A percentile compares a stretch with the other conserved stretches of the same genome.
Evolutionary conservation across 2,329 filamentous ascomycete species (phyloP).

Genomic region (Aspergillus jensenii): DNA sequence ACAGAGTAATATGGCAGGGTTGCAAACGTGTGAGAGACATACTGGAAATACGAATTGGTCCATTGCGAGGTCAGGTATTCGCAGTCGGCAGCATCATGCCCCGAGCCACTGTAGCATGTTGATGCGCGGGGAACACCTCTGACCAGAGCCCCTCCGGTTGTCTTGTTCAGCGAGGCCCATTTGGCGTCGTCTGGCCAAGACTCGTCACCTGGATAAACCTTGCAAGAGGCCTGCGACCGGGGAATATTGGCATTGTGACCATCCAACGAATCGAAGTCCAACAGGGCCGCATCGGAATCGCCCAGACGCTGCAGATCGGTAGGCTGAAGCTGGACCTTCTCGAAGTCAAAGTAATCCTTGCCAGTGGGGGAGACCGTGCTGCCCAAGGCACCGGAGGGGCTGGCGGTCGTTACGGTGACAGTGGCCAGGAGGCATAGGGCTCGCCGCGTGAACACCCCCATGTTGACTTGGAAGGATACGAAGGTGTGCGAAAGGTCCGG

Average conservation of each 20-base stretch:
- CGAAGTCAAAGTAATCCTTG: conserved; percentile 5
- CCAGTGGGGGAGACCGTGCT: background rate
- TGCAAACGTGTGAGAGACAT: background rate
- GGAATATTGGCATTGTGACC: background rate
- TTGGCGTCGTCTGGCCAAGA: conserved; percentile 24
- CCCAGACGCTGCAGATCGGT: conserved; percentile 17
- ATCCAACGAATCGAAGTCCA: conserved; percentile 20
- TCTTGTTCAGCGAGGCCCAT: conserved; percentile 26
- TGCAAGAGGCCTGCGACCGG: too few relatives aligned
- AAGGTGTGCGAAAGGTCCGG: too few relatives aligned
- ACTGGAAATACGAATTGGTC: conserved; percentile 29
- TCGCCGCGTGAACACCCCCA: too few relatives aligned
- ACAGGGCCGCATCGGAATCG: conserved; percentile 13
- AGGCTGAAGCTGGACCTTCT: conserved; percentile 28
- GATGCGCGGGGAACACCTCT: conserved; percentile 29
- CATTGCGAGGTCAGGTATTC: conserved; percentile 20
- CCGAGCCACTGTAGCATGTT: conserved; percentile 25
- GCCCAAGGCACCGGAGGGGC: too few relatives aligned
- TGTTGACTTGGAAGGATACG: too few relatives aligned
- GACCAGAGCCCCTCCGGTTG: conserved; percentile 23
- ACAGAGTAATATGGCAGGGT: too few relatives aligned
- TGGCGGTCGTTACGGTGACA: too few relatives aligned
- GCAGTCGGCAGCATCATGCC: conserved; percentile 24
- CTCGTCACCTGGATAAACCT: conserved; percentile 19
- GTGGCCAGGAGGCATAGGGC: too few relatives aligned